Evolutionary conservation across 1,284 basidiomycete genomes (phyloP).

Genomic region (Cutaneotrichosporon spelunceum): DNA sequence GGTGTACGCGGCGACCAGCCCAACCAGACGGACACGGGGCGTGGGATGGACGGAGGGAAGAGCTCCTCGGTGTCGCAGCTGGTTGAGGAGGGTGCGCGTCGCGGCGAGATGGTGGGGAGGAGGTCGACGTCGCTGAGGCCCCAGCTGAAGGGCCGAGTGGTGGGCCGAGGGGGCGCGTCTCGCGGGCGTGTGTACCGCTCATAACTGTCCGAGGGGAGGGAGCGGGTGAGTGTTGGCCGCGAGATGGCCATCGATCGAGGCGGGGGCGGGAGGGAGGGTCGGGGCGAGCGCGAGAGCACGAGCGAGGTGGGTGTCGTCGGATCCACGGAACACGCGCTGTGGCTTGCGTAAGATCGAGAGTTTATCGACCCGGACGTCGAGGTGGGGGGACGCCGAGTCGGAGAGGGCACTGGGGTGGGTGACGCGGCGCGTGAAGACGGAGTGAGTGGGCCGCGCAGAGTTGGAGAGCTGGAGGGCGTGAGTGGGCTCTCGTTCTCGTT

Average conservation of each 20-base stretch:
- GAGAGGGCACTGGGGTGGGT: no score
- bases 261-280: not conserved
- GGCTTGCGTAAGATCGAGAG: not conserved
- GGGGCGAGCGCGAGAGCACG: not conserved
- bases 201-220: not conserved
- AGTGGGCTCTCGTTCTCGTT: not conserved
- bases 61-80: not conserved
- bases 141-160: not conserved
- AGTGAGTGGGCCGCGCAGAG: not conserved
- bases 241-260: constrained; percentile 2
- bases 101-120: not conserved
- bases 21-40: not conserved
- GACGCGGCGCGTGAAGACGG: no score
- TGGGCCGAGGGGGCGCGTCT: not conserved
- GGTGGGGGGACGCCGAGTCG: not conserved
- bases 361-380: not conserved
- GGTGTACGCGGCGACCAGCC: not conserved
- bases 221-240: not conserved
- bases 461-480: not conserved
- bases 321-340: not conserved
- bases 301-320: not conserved
- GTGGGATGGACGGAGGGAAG: not conserved
- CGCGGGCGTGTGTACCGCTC: not conserved
- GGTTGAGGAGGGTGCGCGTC: not conserved
- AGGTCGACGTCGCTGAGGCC: constrained; percentile 1